Base-by-base conservation (phyloP, 1,139 yeast genomes). In the Debaryomyces robertsiae region DNA sequence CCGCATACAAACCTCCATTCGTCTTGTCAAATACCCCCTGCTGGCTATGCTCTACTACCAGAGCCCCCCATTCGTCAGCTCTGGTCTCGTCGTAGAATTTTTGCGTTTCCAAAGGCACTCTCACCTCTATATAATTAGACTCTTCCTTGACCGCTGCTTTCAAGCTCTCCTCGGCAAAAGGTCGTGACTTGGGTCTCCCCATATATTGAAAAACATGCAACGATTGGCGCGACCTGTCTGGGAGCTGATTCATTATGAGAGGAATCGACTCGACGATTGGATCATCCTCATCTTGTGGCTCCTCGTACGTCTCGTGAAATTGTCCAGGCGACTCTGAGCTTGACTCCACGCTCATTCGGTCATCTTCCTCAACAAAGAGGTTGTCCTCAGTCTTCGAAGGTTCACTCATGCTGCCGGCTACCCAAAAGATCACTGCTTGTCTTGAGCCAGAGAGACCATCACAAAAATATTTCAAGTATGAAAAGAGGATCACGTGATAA, bases 181-280 rank as follows among this genome's bases (percentile, higher is more conserved):
- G 76, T 34, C 79, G 67, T 11, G 61, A 56, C 35, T 73, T 70
- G 10, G 84, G 75, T 45, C 88, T 75, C 5, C 88, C 88, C 2
- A 93, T 89, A 54, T 82, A 91, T 60, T 91, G 98, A 16, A 73
- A 44, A 24, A 72, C 50, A 45, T 72, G 76, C 28, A 71, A 46
- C n/a, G 43, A 35, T 30, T 45, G 46, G 11, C 13, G 36, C 15
- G 32, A 16, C 17, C 37, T 16, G 9, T 32, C 19, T 7, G 46
- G 46, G n/a, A 41, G 15, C 10, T 33, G 29, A 30, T 42, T 43
- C 36, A 45, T 15, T 13, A 57, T 77, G 9, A 93, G 67, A 2
- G 98, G 96, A 14, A 87, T 77, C 38, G 87, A 87, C 38, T 79
- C 75, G 2, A 90, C 73, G 7, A 93, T 75, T 2, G 95, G 95